These are phyloP conservation scores for Bruguiera parviflora DNA, from an alignment of 345 rosid genomes.

Conservation along the genomic window DNA sequence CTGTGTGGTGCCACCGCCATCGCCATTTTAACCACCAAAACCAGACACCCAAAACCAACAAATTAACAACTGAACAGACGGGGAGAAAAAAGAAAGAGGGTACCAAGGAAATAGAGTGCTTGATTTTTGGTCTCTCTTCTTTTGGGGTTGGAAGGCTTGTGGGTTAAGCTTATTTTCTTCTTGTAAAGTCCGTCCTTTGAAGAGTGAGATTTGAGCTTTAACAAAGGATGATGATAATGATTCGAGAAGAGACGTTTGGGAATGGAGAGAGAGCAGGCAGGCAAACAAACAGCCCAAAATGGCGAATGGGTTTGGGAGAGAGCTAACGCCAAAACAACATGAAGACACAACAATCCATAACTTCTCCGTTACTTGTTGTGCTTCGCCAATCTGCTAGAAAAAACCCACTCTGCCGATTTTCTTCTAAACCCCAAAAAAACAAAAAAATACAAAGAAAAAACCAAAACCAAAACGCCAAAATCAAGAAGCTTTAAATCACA, in stretches of 20 bases:
- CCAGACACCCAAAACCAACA: slow-evolving; percentile 5
- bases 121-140: slow-evolving; percentile 15
- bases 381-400: too few species aligned
- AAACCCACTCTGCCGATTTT: too few species aligned
- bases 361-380: too few species aligned
- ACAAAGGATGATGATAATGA: neutral
- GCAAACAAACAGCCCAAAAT: too few species aligned
- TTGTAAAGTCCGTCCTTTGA: slow-evolving; percentile 43
- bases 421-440: neutral
- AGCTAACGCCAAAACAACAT: neutral
- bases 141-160: slow-evolving; percentile 7
- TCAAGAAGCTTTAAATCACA: neutral
- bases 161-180: slow-evolving; percentile 23
- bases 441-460: neutral
- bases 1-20: slow-evolving; percentile 52
- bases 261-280: too few species aligned
- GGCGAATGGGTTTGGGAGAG: neutral
- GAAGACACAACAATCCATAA: too few species aligned
- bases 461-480: neutral
- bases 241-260: too few species aligned
- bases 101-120: neutral
- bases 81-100: neutral
- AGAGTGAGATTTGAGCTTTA: slow-evolving; percentile 4
- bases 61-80: slow-evolving; percentile 3
- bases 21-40: slow-evolving; percentile 56